Evolutionary conservation across 306 rosid species (phyloP).

Genomic region (Hylodesmum podocarpum): DNA sequence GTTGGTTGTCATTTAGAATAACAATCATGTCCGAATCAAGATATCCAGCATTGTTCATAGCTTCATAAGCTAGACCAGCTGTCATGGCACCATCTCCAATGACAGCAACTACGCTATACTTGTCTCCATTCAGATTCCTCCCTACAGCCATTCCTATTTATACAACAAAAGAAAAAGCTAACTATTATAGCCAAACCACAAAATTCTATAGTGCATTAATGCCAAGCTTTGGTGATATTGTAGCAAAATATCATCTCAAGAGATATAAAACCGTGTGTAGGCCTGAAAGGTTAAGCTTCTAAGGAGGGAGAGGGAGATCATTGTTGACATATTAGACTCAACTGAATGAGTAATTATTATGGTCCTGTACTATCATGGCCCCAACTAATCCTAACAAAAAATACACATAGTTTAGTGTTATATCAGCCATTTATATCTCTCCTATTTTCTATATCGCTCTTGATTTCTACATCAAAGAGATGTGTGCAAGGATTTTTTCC

Average conservation of each 20-base stretch:
- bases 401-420: no score
- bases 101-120: conserved; percentile 62
- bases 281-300: neutral
- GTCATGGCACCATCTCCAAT: conserved; percentile 99
- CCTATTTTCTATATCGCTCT: no score
- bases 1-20: conserved; percentile 85
- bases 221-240: neutral
- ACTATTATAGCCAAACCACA: conserved; percentile 18
- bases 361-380: no score
- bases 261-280: neutral
- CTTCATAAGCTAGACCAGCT: conserved; percentile 97
- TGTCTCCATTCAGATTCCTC: conserved; percentile 77
- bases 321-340: neutral
- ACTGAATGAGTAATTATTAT: neutral
- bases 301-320: neutral
- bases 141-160: conserved; percentile 91
- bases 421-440: no score
- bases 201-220: neutral
- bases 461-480: no score
- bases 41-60: conserved; percentile 97
- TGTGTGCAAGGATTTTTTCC: no score
- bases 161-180: conserved; percentile 22
- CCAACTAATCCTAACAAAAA: no score
- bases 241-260: neutral
- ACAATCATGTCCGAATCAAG: conserved; percentile 86